phyloP scores from a whole-genome alignment of 1,284 basidiomycete species.

The Ceratobasidium sp. region DNA sequence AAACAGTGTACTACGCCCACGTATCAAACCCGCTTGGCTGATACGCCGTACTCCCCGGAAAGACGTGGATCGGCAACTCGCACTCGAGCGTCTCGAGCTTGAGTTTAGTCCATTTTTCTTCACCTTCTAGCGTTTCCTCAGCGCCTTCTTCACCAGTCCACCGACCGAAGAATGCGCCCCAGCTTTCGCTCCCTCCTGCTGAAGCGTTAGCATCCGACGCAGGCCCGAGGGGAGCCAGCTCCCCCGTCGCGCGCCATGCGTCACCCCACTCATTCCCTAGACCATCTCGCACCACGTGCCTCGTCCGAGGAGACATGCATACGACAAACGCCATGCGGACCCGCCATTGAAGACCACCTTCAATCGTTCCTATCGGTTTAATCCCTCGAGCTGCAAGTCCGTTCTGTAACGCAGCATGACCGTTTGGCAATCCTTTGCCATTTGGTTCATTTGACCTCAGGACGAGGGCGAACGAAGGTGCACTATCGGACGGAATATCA shows the following conservation, averaged over 20 bases:
- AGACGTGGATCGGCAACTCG: conserved; percentile 89
- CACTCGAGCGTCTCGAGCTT: conserved; percentile 89
- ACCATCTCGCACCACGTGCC: conserved; percentile 71
- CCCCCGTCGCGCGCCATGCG: conserved; percentile 71
- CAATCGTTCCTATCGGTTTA: conserved; percentile 47
- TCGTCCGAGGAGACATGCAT: conserved; percentile 67
- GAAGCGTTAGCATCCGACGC: neutral
- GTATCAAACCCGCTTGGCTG: conserved; percentile 84
- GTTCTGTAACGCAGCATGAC: neutral
- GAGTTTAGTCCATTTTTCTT: conserved; percentile 73
- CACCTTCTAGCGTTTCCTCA: conserved; percentile 56
- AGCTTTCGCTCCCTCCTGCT: conserved; percentile 55
- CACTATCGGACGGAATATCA: conserved; percentile 90
- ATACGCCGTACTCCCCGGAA: conserved; percentile 91
- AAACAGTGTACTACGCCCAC: conserved; percentile 54
- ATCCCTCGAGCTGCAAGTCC: conserved; percentile 44
- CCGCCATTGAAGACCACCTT: conserved; percentile 88
- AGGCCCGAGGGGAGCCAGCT: conserved; percentile 68
- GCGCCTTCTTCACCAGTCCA: conserved; percentile 64
- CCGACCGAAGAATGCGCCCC: conserved; percentile 68
- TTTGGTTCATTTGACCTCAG: conserved; percentile 50
- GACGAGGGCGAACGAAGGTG: conserved; percentile 76
- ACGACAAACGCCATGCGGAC: conserved; percentile 71
- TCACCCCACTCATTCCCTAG: conserved; percentile 73
- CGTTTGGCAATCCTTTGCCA: conserved; percentile 58